Percentiles rank a stretch among this genome's conserved stretches.
phyloP scores from a whole-genome alignment of 305 asterid species.

The Fraxinus sp. region DNA sequence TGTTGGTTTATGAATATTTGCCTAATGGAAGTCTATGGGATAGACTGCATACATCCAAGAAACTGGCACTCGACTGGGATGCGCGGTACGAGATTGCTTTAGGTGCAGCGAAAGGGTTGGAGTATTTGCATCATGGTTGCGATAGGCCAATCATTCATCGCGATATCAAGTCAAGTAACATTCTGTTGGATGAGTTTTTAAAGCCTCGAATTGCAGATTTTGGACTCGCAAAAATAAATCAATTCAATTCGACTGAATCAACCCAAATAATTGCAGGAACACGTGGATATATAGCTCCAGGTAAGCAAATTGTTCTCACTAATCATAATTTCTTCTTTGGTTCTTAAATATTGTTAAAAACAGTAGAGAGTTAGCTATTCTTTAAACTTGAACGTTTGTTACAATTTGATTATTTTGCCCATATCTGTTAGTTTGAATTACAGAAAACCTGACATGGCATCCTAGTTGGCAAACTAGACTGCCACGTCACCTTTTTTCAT shows the following conservation, averaged over 20 bases:
- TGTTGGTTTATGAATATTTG: conserved; percentile 86
- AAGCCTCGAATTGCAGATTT: conserved; percentile 87
- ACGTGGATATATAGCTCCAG: conserved; percentile 92
- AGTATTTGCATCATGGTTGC: conserved; percentile 82
- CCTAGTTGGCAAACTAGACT: background rate
- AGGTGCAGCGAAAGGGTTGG: conserved; percentile 85
- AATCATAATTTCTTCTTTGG: background rate
- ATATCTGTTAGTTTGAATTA: background rate
- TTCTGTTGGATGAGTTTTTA: conserved; percentile 60
- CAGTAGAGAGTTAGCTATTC: background rate
- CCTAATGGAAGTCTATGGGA: conserved; percentile 95
- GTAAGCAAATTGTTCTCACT: conserved; percentile 29
- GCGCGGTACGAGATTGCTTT: conserved; percentile 73
- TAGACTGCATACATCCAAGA: conserved; percentile 53
- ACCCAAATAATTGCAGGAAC: conserved; percentile 79
- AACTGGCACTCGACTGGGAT: conserved; percentile 67
- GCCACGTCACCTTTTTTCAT: background rate
- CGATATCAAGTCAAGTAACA: conserved; percentile 88
- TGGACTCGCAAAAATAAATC: conserved; percentile 74
- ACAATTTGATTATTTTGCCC: background rate
- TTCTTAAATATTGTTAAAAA: background rate
- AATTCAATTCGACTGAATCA: conserved; percentile 47
- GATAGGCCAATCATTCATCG: conserved; percentile 76
- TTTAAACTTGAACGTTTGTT: background rate
- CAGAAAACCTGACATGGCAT: background rate